These are phyloP conservation scores for Leishmania martiniquensis DNA, from an alignment of 208 protist genomes.

Conservation along the genomic window DNA sequence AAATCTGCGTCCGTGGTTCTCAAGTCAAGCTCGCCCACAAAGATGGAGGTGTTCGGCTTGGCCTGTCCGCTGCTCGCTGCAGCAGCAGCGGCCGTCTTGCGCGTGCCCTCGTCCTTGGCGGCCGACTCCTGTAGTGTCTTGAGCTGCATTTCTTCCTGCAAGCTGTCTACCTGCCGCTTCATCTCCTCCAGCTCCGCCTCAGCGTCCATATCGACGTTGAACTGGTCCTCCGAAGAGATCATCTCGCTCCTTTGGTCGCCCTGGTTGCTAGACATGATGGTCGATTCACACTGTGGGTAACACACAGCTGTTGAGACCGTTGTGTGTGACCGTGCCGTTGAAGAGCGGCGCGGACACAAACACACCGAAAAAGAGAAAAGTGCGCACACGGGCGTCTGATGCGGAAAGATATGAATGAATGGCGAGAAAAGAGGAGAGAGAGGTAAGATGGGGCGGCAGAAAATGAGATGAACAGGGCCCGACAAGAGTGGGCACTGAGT, in stretches of 20 bases:
- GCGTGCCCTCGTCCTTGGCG: constrained; percentile 83
- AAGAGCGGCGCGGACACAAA: constrained; percentile 8
- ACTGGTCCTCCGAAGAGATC: constrained; percentile 37
- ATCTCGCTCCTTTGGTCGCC: constrained; percentile 25
- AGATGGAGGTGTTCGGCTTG: constrained; percentile 88
- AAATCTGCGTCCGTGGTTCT: constrained; percentile 90
- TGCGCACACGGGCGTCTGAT: neutral
- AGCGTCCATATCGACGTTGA: constrained; percentile 51
- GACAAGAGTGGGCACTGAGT: neutral
- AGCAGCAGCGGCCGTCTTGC: constrained; percentile 52
- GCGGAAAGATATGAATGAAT: neutral
- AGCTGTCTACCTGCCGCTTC: constrained; percentile 76
- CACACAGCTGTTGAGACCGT: neutral
- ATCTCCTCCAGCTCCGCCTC: constrained; percentile 84
- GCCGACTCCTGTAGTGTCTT: constrained; percentile 79
- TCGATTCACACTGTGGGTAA: neutral
- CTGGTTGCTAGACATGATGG: constrained; percentile 28
- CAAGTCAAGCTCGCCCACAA: constrained; percentile 92
- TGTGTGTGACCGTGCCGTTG: neutral
- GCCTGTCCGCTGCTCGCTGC: constrained; percentile 13
- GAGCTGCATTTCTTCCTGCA: constrained; percentile 88
- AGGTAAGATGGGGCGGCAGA: neutral
- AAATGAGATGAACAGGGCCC: neutral
- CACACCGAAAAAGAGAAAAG: neutral
- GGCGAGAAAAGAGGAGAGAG: neutral